A percentile compares a stretch with the other conserved stretches of the same genome.
Evolutionary conservation across 139 green algal species (phyloP).

Genomic region (Chlamydomonas applanata): DNA sequence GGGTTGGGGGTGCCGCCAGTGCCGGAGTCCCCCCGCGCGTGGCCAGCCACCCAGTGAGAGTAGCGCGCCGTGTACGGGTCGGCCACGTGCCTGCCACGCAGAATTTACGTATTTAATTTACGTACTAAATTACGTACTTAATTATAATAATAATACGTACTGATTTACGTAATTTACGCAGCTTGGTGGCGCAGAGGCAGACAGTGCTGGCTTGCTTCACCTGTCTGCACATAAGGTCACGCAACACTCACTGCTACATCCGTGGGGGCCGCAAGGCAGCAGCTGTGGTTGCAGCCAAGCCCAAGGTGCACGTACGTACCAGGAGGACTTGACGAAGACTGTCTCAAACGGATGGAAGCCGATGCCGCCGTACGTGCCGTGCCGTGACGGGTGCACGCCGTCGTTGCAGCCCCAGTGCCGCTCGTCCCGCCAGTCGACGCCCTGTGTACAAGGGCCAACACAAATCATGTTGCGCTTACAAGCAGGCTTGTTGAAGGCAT

Average conservation of each 20-base stretch:
- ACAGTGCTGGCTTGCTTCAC: too few species aligned
- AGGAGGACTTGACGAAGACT: slow-evolving; percentile 76
- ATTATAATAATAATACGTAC: too few species aligned
- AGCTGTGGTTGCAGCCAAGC: too few species aligned
- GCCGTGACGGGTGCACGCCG: slow-evolving; percentile 69
- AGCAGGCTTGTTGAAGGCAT: too few species aligned
- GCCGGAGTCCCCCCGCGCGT: slow-evolving; percentile 40
- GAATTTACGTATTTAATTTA: too few species aligned
- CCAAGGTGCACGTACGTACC: too few species aligned
- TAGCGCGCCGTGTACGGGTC: slow-evolving; percentile 67
- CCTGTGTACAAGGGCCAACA: neutral
- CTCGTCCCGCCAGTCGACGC: slow-evolving; percentile 38
- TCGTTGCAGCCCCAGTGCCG: slow-evolving; percentile 69
- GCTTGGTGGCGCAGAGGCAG: too few species aligned
- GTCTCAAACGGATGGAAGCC: slow-evolving; percentile 78
- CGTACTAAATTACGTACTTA: too few species aligned
- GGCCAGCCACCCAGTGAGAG: slow-evolving; percentile 42
- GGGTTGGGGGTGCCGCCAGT: slow-evolving; percentile 64
- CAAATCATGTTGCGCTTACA: neutral
- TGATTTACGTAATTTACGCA: too few species aligned
- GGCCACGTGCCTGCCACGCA: slow-evolving; percentile 56
- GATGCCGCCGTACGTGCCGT: slow-evolving; percentile 73
- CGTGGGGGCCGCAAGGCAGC: too few species aligned
- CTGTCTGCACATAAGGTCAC: too few species aligned
- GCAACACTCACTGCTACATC: too few species aligned